Percentiles rank a stretch among this genome's conserved stretches.
Conservation (phyloP, 202 grass and related monocot genomes). For the Elaeis oleifera region DNA sequence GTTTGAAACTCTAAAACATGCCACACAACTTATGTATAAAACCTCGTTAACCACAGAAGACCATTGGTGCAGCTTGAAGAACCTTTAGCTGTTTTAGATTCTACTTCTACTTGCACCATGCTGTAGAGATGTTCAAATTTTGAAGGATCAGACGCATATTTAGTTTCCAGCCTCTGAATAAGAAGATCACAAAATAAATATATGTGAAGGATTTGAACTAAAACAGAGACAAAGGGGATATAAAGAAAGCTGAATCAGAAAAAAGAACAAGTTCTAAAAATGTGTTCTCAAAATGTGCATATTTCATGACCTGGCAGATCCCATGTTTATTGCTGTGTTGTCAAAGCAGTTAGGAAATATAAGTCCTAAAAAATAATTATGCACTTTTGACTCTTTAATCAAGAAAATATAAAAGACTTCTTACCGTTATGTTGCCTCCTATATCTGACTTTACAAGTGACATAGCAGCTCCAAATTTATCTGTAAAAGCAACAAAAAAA, state of each 20-base stretch:
- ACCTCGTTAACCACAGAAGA: conserved; percentile 82
- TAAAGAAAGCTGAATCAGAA: no score
- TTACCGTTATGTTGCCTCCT: conserved; percentile 72
- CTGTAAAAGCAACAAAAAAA: conserved; percentile 17
- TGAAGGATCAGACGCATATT: conserved; percentile 57
- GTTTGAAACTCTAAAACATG: no score
- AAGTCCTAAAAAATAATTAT: not conserved
- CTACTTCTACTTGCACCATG: conserved; percentile 70
- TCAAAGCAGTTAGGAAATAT: conserved; percentile 1
- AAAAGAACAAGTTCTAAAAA: no score
- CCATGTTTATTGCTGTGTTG: no score
- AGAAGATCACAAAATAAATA: not conserved
- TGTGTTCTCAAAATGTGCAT: no score
- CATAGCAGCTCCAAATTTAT: conserved; percentile 79
- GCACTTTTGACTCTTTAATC: not conserved
- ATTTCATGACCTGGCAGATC: no score
- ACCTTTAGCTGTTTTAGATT: conserved; percentile 64
- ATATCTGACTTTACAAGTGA: conserved; percentile 72
- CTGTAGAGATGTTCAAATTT: conserved; percentile 62
- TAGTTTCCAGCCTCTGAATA: conserved; percentile 59
- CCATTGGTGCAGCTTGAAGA: conserved; percentile 77
- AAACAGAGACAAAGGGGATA: no score
- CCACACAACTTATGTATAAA: conserved; percentile 4
- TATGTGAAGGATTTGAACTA: no score
- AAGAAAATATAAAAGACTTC: not conserved